Conservation (phyloP, 2,329 filamentous ascomycete species). For the Arthrobotrys entomopaga region DNA sequence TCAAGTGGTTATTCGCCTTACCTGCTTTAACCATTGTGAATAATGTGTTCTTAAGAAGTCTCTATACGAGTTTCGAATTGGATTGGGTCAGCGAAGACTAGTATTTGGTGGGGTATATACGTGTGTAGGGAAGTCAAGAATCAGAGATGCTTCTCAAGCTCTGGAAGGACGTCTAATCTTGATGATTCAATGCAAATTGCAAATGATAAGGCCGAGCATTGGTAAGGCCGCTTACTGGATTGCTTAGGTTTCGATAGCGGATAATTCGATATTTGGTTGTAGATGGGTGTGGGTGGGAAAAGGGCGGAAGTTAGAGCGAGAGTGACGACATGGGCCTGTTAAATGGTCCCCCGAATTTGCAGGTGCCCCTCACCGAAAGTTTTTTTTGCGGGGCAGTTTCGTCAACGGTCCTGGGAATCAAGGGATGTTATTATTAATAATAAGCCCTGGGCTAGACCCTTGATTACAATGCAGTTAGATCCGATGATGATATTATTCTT, state of each 20-base stretch:
- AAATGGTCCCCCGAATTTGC: neutral
- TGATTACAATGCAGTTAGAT: constrained; percentile 13
- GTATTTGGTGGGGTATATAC: too few species aligned
- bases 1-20: constrained; percentile 63
- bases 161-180: constrained; percentile 5
- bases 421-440: constrained; percentile 29
- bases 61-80: constrained; percentile 9
- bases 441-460: constrained; percentile 54
- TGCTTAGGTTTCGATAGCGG: constrained; percentile 26
- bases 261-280: constrained; percentile 11
- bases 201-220: constrained; percentile 41
- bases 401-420: neutral
- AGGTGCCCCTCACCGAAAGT: constrained; percentile 33
- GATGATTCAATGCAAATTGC: constrained; percentile 41
- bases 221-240: neutral
- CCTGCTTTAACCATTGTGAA: constrained; percentile 98
- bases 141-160: constrained; percentile 2
- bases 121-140: too few species aligned
- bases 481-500: neutral
- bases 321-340: constrained; percentile 49
- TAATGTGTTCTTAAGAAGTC: constrained; percentile 61
- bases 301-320: constrained; percentile 5
- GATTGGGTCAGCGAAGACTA: constrained; percentile 21
- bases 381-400: constrained; percentile 50
- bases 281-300: constrained; percentile 36